These are phyloP conservation scores for Amanita muscaria DNA, from an alignment of 768 basidiomycete genomes.

Conservation along the genomic window DNA sequence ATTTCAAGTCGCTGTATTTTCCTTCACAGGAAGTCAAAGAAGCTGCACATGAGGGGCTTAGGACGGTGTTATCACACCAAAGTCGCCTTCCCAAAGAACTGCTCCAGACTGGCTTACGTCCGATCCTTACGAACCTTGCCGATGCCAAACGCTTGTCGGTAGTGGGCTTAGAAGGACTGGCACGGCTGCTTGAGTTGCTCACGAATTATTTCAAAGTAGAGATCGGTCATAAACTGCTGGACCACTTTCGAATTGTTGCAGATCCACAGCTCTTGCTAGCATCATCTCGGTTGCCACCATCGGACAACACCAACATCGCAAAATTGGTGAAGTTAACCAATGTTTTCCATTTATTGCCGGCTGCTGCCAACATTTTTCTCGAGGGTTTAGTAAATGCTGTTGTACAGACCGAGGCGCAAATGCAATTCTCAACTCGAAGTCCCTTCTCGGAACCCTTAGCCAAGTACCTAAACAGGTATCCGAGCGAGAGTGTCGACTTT, in stretches of 20 bases:
- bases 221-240: conserved; percentile 93
- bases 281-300: conserved; percentile 70
- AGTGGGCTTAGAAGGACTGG: conserved; percentile 86
- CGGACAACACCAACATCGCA: conserved; percentile 85
- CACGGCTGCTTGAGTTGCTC: conserved; percentile 84
- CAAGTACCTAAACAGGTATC: conserved; percentile 87
- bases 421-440: conserved; percentile 83
- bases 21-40: conserved; percentile 86
- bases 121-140: conserved; percentile 95
- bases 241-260: conserved; percentile 90
- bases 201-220: conserved; percentile 99
- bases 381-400: conserved; percentile 80
- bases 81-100: conserved; percentile 91
- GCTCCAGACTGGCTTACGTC: conserved; percentile 88
- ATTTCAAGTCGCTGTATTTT: conserved; percentile 98
- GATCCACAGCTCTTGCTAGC: conserved; percentile 78
- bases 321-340: conserved; percentile 94
- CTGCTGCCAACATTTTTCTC: conserved; percentile 87
- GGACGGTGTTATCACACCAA: conserved; percentile 83
- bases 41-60: conserved; percentile 88
- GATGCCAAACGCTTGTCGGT: conserved; percentile 93
- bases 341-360: conserved; percentile 93
- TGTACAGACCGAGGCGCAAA: conserved; percentile 84
- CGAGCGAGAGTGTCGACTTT: conserved; percentile 75
- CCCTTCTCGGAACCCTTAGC: conserved; percentile 92